Conservation (phyloP, 2,329 filamentous ascomycete species). For the Fusarium nurragi region DNA sequence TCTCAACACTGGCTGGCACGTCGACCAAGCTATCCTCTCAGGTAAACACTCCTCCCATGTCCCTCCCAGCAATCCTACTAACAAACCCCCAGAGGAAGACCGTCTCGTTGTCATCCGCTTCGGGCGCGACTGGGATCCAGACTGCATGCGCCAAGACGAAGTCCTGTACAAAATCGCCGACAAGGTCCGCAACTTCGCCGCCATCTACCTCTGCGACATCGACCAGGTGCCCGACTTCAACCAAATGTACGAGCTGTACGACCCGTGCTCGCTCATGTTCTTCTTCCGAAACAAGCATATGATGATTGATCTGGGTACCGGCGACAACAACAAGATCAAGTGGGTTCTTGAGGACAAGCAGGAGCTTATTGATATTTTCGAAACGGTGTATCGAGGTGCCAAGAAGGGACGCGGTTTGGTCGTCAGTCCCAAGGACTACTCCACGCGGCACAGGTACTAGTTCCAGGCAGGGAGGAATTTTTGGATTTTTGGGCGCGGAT, state of each 20-base stretch:
- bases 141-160: constrained; percentile 83
- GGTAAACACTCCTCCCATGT: constrained; percentile 10
- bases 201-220: constrained; percentile 93
- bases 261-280: constrained; percentile 94
- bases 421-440: constrained; percentile 83
- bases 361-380: constrained; percentile 97
- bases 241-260: constrained; percentile 93
- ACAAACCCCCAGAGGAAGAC: constrained; percentile 73
- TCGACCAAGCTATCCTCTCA: constrained; percentile 89
- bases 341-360: constrained; percentile 96
- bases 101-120: constrained; percentile 94
- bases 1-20: constrained; percentile 93
- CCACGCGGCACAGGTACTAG: constrained; percentile 42
- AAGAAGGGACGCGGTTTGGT: constrained; percentile 98
- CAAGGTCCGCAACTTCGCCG: constrained; percentile 90
- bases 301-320: constrained; percentile 97
- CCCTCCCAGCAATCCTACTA: neutral
- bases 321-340: constrained; percentile 98
- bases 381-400: constrained; percentile 97
- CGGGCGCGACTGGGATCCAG: constrained; percentile 82
- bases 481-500: constrained; percentile 7
- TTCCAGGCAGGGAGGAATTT: neutral
- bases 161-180: constrained; percentile 95
- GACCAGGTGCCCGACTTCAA: constrained; percentile 94
- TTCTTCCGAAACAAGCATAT: constrained; percentile 99